Base-by-base conservation (phyloP, 202 grass and related monocot genomes). In the Miscanthus sacchariflorus region DNA sequence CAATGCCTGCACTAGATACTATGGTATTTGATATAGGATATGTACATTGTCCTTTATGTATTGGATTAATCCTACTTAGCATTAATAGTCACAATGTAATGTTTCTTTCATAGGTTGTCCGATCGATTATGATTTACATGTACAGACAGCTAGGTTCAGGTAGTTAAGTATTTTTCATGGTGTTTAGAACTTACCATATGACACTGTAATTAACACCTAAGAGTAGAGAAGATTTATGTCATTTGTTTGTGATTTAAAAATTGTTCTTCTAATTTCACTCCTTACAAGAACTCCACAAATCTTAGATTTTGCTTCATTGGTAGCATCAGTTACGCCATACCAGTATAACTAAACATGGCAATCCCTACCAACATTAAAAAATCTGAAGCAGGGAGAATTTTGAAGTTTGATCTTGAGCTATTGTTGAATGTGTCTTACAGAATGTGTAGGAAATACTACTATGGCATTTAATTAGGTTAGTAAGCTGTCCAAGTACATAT, bases 401-500 rank as follows among this genome's bases (percentile, higher is more conserved):
- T 64, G 43, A 39, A 71, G 10, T 23, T 78, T 50, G 18, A 61
- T 39, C 13, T 73, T 11, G 44, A 56, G 56, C 18, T 25, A 10
- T 45, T 68, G 19, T 73, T 21, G n/a, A 67, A 66, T 56, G 45
- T 70, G 49, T 72, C 63, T 48, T 78, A 10, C 40, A 72, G 18
- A 63, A 65, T 79, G 38, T 77, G 25, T 40, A 71, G 48, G 64
- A 78, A 82, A 88, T 77, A n/a, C 23, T 44, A 7, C 18, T 76
- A 17, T 69, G 12, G 9, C 9, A 48, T 28, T 59, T 64, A 42
- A 63, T 83, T 1, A 3, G 50, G 46, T 15, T 48, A 4, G 5
- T 36, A 39, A 61, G 12, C 19, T 64, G 35, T 30, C 28, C 54
- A 49, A 36, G 33, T 66, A 48, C 45, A 78, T 21, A 78, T 54